Base-by-base conservation (phyloP, 2,329 filamentous ascomycete species). In the Aureobasidium musti region DNA sequence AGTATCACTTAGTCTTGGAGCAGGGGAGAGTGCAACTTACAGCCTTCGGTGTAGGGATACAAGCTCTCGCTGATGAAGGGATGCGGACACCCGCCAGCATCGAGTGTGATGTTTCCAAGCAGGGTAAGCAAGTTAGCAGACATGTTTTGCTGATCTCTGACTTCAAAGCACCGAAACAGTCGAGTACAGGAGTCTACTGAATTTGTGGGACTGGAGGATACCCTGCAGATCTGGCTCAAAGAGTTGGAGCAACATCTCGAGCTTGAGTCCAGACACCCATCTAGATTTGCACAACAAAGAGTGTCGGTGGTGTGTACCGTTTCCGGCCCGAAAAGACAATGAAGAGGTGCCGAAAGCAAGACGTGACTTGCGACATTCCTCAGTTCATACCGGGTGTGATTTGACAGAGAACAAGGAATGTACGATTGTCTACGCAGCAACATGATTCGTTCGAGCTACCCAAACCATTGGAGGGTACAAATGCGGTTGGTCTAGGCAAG, bases 41-140 rank as follows among this genome's bases (percentile, higher is more conserved):
- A 74, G 39, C 73, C 72, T 43, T 69, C 71, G 17, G 54, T 67
- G 54, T 68, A 72, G 0, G 72, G 71, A 61, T 70, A 69, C 21
- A 69, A 33, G 3, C 68, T 65, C 39, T 73, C 71, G 35, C 69
- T 68, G 37, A 74, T 70, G 67, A 74, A 74, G 0, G 73, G 73
- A 11, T 60, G 63, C 3, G 73, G 72, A 54, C 73, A 74, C 14
- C 70, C 70, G 26, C 70, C 70, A 11, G 71, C 52, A 57, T 73
- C 71, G 30, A 71, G 65, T 13, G 70, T 71, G 19, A 70, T 53
- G 47, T 69, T 70, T 1, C 43, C 61, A 10, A 70, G 54, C 11
- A 70, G 56, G 0, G 67, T n/a, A 8, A 63, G 45, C 21, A 63
- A 28, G 21, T 52, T 63, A n/a, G 53, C 17, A 17, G 56, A 60